Percentiles rank a stretch among this genome's conserved stretches.
Evolutionary conservation across 1,284 basidiomycete species (phyloP).

Genomic region (Hypsizygus ulmarius): DNA sequence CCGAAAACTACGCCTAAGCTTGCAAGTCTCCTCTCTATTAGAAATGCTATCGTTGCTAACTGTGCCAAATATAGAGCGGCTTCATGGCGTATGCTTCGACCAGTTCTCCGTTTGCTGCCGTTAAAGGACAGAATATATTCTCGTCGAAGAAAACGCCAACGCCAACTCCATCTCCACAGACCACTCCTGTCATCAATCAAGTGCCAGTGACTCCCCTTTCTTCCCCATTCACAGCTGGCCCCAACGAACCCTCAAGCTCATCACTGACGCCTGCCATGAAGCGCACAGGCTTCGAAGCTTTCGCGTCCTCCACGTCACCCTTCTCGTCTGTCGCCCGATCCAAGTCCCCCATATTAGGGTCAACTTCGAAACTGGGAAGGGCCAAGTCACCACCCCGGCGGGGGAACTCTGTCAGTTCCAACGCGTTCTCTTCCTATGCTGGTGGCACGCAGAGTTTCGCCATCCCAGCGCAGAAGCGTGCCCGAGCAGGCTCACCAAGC

Average conservation of each 20-base stretch:
- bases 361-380: conserved; percentile 38
- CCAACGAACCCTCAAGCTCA: conserved; percentile 29
- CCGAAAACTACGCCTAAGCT: conserved; percentile 41
- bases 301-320: conserved; percentile 58
- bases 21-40: conserved; percentile 36
- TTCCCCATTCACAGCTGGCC: conserved; percentile 21
- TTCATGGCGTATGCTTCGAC: conserved; percentile 75
- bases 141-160: conserved; percentile 37
- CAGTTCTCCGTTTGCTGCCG: conserved; percentile 64
- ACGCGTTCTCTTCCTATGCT: conserved; percentile 63
- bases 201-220: conserved; percentile 20
- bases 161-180: conserved; percentile 22
- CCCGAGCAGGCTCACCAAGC: conserved; percentile 47
- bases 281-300: conserved; percentile 61
- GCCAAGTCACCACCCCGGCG: conserved; percentile 52
- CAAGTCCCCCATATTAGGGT: conserved; percentile 49
- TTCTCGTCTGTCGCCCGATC: conserved; percentile 49
- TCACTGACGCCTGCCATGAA: conserved; percentile 39
- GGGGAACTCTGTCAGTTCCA: conserved; percentile 36
- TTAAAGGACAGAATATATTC: conserved; percentile 68
- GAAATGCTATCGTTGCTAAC: conserved; percentile 11
- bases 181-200: conserved; percentile 13
- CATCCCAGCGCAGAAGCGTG: conserved; percentile 49
- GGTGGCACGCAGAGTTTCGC: conserved; percentile 49
- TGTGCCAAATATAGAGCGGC: conserved; percentile 36